A percentile compares a stretch with the other conserved stretches of the same genome.
These are phyloP conservation scores for Begonia fuchsioides DNA, from an alignment of 306 rosid species.

Conservation along the genomic window DNA sequence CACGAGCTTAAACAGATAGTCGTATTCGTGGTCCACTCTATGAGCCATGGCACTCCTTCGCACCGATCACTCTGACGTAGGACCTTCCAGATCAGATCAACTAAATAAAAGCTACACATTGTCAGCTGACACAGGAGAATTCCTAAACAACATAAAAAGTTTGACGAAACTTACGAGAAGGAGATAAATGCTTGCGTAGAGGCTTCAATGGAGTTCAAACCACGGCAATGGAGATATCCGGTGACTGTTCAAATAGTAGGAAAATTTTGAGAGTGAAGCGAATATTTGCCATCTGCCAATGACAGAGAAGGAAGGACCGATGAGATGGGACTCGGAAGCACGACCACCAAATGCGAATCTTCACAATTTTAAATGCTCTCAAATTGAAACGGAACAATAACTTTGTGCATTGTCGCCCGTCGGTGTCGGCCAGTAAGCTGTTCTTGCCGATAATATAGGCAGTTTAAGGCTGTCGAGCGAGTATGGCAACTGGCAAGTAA, in stretches of 20 bases:
- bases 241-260: neutral
- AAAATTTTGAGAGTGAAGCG: neutral
- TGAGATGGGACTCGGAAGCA: neutral
- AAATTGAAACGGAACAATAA: neutral
- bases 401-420: no score
- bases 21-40: slow-evolving; percentile 95
- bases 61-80: slow-evolving; percentile 29
- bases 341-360: no score
- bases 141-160: no score
- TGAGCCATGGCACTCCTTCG: slow-evolving; percentile 68
- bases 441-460: neutral
- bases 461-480: neutral
- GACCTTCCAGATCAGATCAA: slow-evolving; percentile 16
- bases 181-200: neutral
- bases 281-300: neutral
- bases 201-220: neutral
- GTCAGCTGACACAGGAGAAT: no score
- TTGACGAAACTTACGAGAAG: no score
- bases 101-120: neutral
- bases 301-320: neutral
- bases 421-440: neutral
- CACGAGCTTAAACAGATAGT: slow-evolving; percentile 92
- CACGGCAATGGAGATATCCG: neutral
- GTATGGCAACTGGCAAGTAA: neutral
- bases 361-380: no score